Base-by-base conservation (phyloP, 257 asterid species). In the Gentiana macrophylla region DNA sequence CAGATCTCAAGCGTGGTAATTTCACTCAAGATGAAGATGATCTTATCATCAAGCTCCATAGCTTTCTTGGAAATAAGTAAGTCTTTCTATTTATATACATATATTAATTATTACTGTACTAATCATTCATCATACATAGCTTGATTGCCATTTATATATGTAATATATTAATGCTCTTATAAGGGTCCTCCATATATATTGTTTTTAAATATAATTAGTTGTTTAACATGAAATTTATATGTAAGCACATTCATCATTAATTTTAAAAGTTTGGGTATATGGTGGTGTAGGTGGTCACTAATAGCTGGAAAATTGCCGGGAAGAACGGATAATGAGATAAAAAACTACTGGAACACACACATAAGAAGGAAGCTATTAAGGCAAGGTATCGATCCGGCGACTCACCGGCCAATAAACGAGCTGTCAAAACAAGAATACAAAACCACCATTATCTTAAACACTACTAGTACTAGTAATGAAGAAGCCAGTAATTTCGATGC, bases 231-330 rank as follows among this genome's bases (percentile, higher is more conserved):
- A 41, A 10, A 41, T 5, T 41, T 7, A 41, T 10, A 7, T 41
- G 9, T 3, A 5, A 0, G 46, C 6, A 3, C 46, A 41, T 41
- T 41, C 8, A 5, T 5, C 10, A 5, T 3, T 5, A 41, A 41
- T 1, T 5, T 41, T 1, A 41, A 41, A 41, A 41, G 9, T 41
- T 2, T 41, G 2, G 2, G 2, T 41, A 1, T 41, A 41, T 41
- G 6, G 6, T 5, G 49, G 35, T 53, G 37, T 35, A 89, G 97
- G 56, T 89, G 97, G 97, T 90, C 97, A 12, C 77, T 90, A 7
- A 90, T 90, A 55, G 97, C 97, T 0, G 97, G 95, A 60, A 72
- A 88, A 67, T 76, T 90, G 59, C 96, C 96, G 0, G 97, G 97
- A 36, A 69, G 97, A 75, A 89, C 97, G 0, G 97, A 89, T 54